phyloP scores from a whole-genome alignment of 2,329 filamentous ascomycete species.

The Ploettnerulaceae sp. region DNA sequence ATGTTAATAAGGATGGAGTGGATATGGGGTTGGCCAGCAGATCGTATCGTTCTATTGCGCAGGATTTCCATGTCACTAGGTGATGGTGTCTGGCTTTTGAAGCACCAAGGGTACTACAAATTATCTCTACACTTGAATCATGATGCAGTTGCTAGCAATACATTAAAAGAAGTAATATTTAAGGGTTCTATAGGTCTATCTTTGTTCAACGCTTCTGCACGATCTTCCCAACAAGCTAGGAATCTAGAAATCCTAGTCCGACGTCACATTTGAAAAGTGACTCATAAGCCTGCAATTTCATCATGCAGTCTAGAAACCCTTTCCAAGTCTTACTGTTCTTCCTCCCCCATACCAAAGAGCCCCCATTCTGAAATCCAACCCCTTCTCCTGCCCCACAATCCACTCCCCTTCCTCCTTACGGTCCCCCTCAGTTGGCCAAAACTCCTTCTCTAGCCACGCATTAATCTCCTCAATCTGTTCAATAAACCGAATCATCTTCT shows the following conservation, averaged over 20 bases:
- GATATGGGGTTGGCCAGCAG: too few species aligned
- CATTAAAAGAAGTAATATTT: too few species aligned
- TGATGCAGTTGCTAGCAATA: too few species aligned
- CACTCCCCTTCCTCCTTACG: conserved; percentile 61
- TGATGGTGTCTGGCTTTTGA: too few species aligned
- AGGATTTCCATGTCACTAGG: too few species aligned
- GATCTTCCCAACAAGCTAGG: neutral
- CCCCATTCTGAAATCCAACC: conserved; percentile 70
- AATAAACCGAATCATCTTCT: conserved; percentile 56
- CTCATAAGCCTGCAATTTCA: too few species aligned
- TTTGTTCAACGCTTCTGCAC: neutral
- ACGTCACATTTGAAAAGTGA: too few species aligned
- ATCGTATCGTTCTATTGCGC: too few species aligned
- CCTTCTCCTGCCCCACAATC: conserved; percentile 81
- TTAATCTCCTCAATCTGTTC: conserved; percentile 72
- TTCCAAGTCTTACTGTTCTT: conserved; percentile 58
- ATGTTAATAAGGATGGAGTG: too few species aligned
- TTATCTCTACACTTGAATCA: too few species aligned
- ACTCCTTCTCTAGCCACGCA: conserved; percentile 62
- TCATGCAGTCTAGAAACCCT: conserved; percentile 47
- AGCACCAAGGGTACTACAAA: too few species aligned
- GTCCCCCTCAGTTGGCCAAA: conserved; percentile 55
- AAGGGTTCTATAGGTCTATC: too few species aligned
- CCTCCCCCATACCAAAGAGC: conserved; percentile 85
- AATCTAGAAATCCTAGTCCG: neutral